phyloP scores from a whole-genome alignment of 2,329 filamentous ascomycete species.

The Venturia carpophila region DNA sequence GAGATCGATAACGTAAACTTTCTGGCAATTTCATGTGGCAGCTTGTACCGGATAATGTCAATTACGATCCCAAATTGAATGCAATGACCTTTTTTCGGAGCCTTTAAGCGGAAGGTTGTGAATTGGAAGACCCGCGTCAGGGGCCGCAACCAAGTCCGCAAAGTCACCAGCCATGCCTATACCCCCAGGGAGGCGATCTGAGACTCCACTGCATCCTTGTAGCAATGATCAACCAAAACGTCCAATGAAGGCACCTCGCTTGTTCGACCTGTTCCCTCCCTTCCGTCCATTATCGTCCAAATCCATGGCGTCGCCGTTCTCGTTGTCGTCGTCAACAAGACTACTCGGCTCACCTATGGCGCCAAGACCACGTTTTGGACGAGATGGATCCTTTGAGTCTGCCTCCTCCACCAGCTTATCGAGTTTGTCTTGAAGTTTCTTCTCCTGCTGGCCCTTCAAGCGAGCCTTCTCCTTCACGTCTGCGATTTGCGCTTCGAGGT shows the following conservation, averaged over 20 bases:
- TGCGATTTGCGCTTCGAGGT: constrained; percentile 68
- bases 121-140: no score
- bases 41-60: not conserved
- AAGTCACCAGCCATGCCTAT: no score
- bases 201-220: not conserved
- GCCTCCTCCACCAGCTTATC: constrained; percentile 14
- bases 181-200: no score
- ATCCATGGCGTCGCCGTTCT: constrained; percentile 15
- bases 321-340: constrained; percentile 13
- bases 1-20: not conserved
- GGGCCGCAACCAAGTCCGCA: no score
- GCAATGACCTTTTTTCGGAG: no score
- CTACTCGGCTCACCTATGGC: not conserved
- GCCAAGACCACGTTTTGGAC: constrained; percentile 12
- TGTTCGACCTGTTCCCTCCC: constrained; percentile 4
- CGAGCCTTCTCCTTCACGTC: constrained; percentile 47
- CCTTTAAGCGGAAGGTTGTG: no score
- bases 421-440: constrained; percentile 5
- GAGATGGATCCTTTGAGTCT: not conserved
- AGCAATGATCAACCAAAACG: not conserved
- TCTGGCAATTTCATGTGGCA: not conserved
- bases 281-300: constrained; percentile 18
- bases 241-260: constrained; percentile 6
- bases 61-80: not conserved
- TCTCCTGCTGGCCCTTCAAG: constrained; percentile 3